A percentile compares a stretch with the other conserved stretches of the same genome.
phyloP scores from a whole-genome alignment of 2,329 filamentous ascomycete species.

The Rachicladosporium sp. region DNA sequence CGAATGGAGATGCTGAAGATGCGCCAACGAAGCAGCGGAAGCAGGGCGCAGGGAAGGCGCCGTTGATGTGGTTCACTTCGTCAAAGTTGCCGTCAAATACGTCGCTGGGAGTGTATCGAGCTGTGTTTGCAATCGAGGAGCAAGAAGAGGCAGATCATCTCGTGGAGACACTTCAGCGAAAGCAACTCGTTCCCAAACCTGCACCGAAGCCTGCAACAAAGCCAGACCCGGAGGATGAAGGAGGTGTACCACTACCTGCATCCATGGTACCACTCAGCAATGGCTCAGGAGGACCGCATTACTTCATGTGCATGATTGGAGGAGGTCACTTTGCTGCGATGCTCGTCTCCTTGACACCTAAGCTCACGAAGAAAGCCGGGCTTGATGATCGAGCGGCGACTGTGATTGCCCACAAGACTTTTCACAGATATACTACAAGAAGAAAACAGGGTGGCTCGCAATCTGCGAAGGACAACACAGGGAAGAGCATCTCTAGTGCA shows the following conservation, averaged over 20 bases:
- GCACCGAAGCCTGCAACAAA: slow-evolving; percentile 33
- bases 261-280: slow-evolving; percentile 27
- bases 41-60: slow-evolving; percentile 52
- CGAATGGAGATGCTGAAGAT: slow-evolving; percentile 40
- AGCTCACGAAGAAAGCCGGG: slow-evolving; percentile 57
- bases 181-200: slow-evolving; percentile 58
- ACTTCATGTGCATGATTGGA: slow-evolving; percentile 97
- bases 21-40: slow-evolving; percentile 39
- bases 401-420: slow-evolving; percentile 90
- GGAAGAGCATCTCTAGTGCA: slow-evolving; percentile 85
- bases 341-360: slow-evolving; percentile 79
- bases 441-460: slow-evolving; percentile 94
- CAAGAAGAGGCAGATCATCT: slow-evolving; percentile 50
- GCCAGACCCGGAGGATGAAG: slow-evolving; percentile 36
- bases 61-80: slow-evolving; percentile 76
- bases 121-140: slow-evolving; percentile 63
- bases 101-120: slow-evolving; percentile 75
- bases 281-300: slow-evolving; percentile 61
- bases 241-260: slow-evolving; percentile 43
- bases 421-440: slow-evolving; percentile 91
- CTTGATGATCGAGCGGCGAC: slow-evolving; percentile 73
- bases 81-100: slow-evolving; percentile 61
- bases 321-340: slow-evolving; percentile 96
- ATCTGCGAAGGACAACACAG: slow-evolving; percentile 86
- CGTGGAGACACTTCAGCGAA: slow-evolving; percentile 56